Base-by-base conservation (phyloP, 805 yeast species). In the Zygosaccharomyces lentus region DNA sequence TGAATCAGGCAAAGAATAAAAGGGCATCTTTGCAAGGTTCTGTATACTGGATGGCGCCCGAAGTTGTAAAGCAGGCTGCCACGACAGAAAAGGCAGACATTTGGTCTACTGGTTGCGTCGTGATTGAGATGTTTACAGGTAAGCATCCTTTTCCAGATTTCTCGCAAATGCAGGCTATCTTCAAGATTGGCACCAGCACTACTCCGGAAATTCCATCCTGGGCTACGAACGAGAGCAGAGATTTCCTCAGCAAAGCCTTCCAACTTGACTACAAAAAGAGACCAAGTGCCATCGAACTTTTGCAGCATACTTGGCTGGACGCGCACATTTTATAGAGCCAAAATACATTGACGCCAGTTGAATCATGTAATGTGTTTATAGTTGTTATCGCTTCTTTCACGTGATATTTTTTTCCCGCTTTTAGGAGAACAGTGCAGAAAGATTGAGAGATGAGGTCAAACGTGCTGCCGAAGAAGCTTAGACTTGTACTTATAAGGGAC, bases 1-100 rank as follows among this genome's bases (percentile, higher is more conserved):
- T 74, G 39, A 74, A 73, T 56, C 57, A 60, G 43, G 58, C 57
- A 21, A 62, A 54, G 29, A 65, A 66, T 36, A 78, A 77, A 52
- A 76, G 97, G 36, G 90, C 87, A 1, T 88, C 96, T 0, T 68
- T 88, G 43, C 97, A 91, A 66, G 99, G 99, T 0, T 87, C 96
- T 0, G 89, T 91, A 0, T 93, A 84, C 61, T 93, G 99, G 98
- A 93, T 93, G 99, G 98, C 99, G 0, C 99, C 99, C 0, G 99
- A 93, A 63, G 98, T 93, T 7, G 98, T 93, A 13, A 87, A 89
- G 58, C 97, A 90, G 60, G 82, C 87, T 1, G 87, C 89, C 0
- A 87, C 91, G 43, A 91, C 98, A 1, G 82, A 84, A 31, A 88
- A 87, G 65, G 96, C 96, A 0, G 99, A 93, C 64, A 88, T 93